A percentile compares a stretch with the other conserved stretches of the same genome.
Evolutionary conservation across 2,329 filamentous ascomycete genomes (phyloP).

Genomic region (Pseudocercospora pini-densiflorae): DNA sequence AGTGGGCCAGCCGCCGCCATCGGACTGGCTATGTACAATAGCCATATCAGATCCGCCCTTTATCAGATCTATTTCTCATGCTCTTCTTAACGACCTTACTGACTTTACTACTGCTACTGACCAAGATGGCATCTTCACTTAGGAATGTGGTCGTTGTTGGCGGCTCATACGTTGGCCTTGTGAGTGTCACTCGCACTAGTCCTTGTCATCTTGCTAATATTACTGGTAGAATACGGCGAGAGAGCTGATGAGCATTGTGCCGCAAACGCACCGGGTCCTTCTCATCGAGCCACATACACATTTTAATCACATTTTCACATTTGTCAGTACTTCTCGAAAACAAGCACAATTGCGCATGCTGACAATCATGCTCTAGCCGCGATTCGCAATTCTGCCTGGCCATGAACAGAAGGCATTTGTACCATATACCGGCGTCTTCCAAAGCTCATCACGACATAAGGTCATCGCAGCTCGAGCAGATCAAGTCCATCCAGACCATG

Average conservation of each 20-base stretch:
- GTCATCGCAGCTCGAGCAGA: slow-evolving; percentile 24
- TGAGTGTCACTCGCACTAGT: background rate
- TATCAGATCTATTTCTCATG: background rate
- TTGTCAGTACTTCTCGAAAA: slow-evolving; percentile 13
- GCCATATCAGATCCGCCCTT: background rate
- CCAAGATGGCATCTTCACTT: slow-evolving; percentile 17
- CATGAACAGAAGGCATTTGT: slow-evolving; percentile 32
- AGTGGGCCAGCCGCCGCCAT: slow-evolving; percentile 1
- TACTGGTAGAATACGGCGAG: slow-evolving; percentile 20
- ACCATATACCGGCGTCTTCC: slow-evolving; percentile 27
- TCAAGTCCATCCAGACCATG: slow-evolving; percentile 21
- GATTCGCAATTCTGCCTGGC: slow-evolving; percentile 28
- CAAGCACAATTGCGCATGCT: background rate
- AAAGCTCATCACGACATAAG: slow-evolving; percentile 16
- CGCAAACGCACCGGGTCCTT: slow-evolving; percentile 23
- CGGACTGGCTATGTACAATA: background rate
- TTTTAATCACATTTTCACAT: slow-evolving; percentile 31
- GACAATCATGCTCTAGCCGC: slow-evolving; percentile 17
- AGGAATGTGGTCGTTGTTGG: slow-evolving; percentile 30
- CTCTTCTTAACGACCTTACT: background rate
- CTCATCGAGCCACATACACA: slow-evolving; percentile 29
- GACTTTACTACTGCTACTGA: background rate
- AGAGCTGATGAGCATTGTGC: slow-evolving; percentile 27
- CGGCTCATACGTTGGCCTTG: slow-evolving; percentile 28
- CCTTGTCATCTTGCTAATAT: background rate